Percentiles rank a stretch among this genome's conserved stretches.
Conservation (phyloP, 768 basidiomycete genomes). For the Rhizopogon salebrosus region DNA sequence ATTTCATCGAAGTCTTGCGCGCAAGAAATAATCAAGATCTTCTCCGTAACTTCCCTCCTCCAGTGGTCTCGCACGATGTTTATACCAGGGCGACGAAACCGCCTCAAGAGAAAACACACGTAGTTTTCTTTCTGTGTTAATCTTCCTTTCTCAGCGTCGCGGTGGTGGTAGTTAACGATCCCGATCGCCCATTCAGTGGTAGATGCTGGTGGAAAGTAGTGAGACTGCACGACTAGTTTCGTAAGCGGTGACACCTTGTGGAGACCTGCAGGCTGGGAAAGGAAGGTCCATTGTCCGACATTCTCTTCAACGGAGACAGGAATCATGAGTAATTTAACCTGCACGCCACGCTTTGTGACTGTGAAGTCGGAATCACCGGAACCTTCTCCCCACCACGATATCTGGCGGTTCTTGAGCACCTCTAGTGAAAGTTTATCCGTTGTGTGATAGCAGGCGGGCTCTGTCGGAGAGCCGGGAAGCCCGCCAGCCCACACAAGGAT, state of each 20-base stretch:
- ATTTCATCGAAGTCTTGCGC: not conserved
- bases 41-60: not conserved
- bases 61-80: not conserved
- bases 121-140: not conserved
- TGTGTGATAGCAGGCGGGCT: not conserved
- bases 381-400: not conserved
- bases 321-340: constrained; percentile 1
- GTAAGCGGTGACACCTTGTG: not conserved
- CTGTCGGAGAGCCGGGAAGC: not conserved
- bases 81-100: not conserved
- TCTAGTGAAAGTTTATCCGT: not conserved
- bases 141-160: not conserved
- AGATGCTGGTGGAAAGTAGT: not conserved
- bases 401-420: not conserved
- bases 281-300: not conserved
- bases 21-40: not conserved
- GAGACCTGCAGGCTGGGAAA: not conserved
- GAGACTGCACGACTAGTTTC: not conserved
- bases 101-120: constrained; percentile 1
- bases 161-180: not conserved
- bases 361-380: constrained; percentile 1
- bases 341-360: constrained; percentile 3
- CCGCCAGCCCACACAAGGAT: constrained; percentile 4
- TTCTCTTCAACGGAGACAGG: not conserved
- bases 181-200: constrained; percentile 3